Conservation (phyloP, 2,329 filamentous ascomycete genomes). For the Phaeomoniella chlamydospora region DNA sequence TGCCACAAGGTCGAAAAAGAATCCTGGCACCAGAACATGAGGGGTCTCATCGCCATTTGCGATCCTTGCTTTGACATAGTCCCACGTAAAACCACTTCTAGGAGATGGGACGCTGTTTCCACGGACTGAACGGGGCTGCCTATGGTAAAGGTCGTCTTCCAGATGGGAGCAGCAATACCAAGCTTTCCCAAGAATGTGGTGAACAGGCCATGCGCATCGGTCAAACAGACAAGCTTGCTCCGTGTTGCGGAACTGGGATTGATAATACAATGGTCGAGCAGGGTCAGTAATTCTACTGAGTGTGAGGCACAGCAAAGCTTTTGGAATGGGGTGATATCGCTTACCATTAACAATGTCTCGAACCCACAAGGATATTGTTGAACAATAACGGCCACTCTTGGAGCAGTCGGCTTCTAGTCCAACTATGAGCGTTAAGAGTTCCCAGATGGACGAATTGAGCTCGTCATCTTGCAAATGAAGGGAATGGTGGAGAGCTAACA, state of each 20-base stretch:
- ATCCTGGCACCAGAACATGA: background rate
- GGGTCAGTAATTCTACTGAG: too few relatives aligned
- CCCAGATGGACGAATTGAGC: constrained; percentile 19
- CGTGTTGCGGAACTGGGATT: too few relatives aligned
- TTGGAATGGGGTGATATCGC: too few relatives aligned
- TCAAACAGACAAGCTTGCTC: too few relatives aligned
- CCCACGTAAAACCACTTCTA: background rate
- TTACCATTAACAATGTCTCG: constrained; percentile 12
- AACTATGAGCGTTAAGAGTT: constrained; percentile 18
- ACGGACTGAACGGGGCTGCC: background rate
- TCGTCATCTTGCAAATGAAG: constrained; percentile 22
- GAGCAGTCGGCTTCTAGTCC: constrained; percentile 10
- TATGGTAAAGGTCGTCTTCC: background rate
- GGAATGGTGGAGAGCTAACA: constrained; percentile 33
- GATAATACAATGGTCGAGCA: too few relatives aligned
- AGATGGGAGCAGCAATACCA: background rate
- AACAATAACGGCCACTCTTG: background rate
- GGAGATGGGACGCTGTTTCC: background rate
- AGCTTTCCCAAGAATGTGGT: background rate
- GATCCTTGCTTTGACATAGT: background rate
- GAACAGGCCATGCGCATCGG: background rate
- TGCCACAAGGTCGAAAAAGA: background rate
- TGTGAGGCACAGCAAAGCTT: too few relatives aligned
- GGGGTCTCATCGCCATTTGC: background rate
- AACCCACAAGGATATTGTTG: constrained; percentile 7